Conservation (phyloP, 139 green algal species). For the Yamagishiella unicocca region DNA sequence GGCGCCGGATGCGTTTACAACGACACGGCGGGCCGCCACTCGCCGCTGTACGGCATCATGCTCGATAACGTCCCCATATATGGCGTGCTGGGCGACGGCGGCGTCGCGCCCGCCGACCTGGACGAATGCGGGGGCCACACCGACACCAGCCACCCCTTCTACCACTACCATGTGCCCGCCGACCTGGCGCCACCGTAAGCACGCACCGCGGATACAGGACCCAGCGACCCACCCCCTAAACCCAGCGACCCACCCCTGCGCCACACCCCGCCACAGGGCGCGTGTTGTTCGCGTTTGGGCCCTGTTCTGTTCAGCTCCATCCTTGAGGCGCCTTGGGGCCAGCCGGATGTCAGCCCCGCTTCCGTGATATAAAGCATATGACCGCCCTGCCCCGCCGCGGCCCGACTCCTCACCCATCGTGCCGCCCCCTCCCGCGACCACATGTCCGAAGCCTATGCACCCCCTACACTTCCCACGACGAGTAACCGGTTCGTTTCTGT, state of each 20-base stretch:
- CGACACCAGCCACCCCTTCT: constrained; percentile 5
- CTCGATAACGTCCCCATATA: constrained; percentile 20
- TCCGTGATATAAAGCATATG: no score
- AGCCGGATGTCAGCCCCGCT: no score
- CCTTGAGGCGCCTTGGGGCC: background rate
- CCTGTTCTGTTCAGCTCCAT: background rate
- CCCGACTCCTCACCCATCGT: no score
- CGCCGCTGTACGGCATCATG: constrained; percentile 29
- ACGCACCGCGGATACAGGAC: background rate
- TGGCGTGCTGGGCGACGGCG: constrained; percentile 7
- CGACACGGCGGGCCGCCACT: constrained; percentile 8
- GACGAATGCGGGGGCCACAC: constrained; percentile 37
- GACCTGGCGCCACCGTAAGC: constrained; percentile 10
- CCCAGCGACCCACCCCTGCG: no score
- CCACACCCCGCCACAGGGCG: no score
- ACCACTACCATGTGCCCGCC: constrained; percentile 12
- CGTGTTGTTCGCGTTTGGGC: no score
- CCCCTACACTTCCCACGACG: no score
- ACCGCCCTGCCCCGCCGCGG: no score
- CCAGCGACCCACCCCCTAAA: no score
- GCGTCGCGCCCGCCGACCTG: constrained; percentile 8
- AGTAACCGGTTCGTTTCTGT: no score
- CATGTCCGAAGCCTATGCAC: no score
- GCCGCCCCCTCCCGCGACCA: no score
- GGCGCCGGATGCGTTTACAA: constrained; percentile 13